These are phyloP conservation scores for Umbelopsis sp. DNA, from an alignment of 192 early-diverging fungal species.

Conservation along the genomic window DNA sequence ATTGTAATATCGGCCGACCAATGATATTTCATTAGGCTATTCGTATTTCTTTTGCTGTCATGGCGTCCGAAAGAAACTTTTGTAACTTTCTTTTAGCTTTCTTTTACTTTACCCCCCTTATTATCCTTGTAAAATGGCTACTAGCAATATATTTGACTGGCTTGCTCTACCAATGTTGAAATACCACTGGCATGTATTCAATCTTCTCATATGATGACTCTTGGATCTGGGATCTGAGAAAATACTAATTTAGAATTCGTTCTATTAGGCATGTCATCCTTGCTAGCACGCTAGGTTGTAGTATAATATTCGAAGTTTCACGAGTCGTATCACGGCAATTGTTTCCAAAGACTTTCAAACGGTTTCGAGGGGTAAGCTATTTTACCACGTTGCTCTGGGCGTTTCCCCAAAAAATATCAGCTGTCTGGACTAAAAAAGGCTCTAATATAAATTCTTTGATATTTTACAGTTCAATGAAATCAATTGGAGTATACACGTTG, in stretches of 20 bases:
- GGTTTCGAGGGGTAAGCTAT: conserved; percentile 48
- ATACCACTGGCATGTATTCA: conserved; percentile 64
- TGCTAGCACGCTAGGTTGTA: conserved; percentile 43
- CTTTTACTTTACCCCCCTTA: conserved; percentile 1
- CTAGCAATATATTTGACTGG: conserved; percentile 44
- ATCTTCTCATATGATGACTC: too few relatives aligned
- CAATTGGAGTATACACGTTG: conserved; percentile 80
- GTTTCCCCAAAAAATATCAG: background rate
- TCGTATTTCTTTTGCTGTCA: background rate
- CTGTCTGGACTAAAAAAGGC: background rate
- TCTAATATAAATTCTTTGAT: conserved; percentile 1
- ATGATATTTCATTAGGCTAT: background rate
- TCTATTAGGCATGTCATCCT: conserved; percentile 24
- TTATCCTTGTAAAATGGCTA: conserved; percentile 8
- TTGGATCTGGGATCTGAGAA: too few relatives aligned
- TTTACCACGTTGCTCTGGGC: background rate
- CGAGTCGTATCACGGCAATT: conserved; percentile 61
- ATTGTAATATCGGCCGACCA: background rate
- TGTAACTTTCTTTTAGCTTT: background rate
- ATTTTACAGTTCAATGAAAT: conserved; percentile 32
- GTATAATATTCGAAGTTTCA: conserved; percentile 61
- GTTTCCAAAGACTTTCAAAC: conserved; percentile 69
- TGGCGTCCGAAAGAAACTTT: background rate
- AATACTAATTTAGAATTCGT: conserved; percentile 3
- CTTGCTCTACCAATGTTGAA: conserved; percentile 59